These are phyloP conservation scores for Boletus tylopilopsis DNA, from an alignment of 768 basidiomycete species.

Conservation along the genomic window DNA sequence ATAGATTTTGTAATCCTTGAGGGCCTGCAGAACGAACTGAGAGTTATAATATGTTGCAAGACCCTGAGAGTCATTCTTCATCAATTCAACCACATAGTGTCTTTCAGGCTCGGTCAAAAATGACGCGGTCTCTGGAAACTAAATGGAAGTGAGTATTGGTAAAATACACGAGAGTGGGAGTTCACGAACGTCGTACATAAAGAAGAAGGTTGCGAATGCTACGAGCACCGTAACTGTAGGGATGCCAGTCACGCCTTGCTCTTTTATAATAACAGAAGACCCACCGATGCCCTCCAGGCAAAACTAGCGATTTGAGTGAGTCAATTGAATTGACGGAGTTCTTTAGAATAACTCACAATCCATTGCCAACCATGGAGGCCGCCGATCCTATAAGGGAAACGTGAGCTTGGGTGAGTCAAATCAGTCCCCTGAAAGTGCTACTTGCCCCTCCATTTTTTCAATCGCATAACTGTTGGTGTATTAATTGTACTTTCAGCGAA, in stretches of 20 bases:
- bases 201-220: slow-evolving; percentile 35
- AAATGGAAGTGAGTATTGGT: background rate
- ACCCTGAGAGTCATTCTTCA: slow-evolving; percentile 41
- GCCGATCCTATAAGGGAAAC: slow-evolving; percentile 16
- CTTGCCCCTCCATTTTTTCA: slow-evolving; percentile 33
- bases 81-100: slow-evolving; percentile 34
- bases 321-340: background rate
- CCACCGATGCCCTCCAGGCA: slow-evolving; percentile 28
- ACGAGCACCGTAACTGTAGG: slow-evolving; percentile 7
- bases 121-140: slow-evolving; percentile 12
- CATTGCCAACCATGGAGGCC: slow-evolving; percentile 37
- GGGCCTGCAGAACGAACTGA: slow-evolving; percentile 46
- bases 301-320: slow-evolving; percentile 23
- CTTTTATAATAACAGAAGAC: background rate
- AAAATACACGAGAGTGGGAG: background rate
- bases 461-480: slow-evolving; percentile 31
- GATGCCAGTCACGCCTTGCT: background rate
- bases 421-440: slow-evolving; percentile 3
- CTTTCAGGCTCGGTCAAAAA: slow-evolving; percentile 38
- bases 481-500: background rate
- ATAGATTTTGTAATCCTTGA: slow-evolving; percentile 41
- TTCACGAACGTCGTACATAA: slow-evolving; percentile 46
- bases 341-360: slow-evolving; percentile 29
- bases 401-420: background rate
- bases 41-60: slow-evolving; percentile 42